phyloP scores from a whole-genome alignment of 352 stramenopile genomes.

The Pythium vanterpoolii region DNA sequence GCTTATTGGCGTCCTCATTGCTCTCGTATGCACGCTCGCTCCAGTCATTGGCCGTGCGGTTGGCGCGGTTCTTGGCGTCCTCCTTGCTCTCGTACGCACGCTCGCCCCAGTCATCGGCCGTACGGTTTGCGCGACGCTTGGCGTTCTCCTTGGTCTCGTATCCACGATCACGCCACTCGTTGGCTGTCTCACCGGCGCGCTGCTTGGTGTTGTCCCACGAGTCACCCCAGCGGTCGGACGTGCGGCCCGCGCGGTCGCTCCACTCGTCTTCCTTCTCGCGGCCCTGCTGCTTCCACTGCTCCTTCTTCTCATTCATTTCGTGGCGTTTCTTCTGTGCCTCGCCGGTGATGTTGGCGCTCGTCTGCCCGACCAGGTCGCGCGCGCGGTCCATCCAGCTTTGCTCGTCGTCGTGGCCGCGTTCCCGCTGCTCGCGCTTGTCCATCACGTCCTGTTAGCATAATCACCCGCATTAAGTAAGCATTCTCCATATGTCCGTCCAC shows the following conservation, averaged over 20 bases:
- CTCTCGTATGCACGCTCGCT: conserved; percentile 31
- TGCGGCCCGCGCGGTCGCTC: conserved; percentile 7
- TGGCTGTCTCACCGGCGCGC: conserved; percentile 19
- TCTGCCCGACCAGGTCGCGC: conserved; percentile 8
- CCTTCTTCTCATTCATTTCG: conserved; percentile 30
- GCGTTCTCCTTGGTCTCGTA: conserved; percentile 32
- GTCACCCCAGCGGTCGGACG: conserved; percentile 18
- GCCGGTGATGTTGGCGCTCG: conserved; percentile 15
- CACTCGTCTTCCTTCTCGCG: conserved; percentile 30
- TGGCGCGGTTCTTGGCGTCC: conserved; percentile 31
- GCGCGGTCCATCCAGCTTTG: conserved; percentile 57
- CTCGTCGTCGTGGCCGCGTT: conserved; percentile 22
- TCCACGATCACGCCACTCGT: conserved; percentile 29
- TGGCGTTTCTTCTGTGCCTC: conserved; percentile 24
- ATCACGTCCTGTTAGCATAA: conserved; percentile 36
- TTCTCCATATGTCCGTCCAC: not conserved
- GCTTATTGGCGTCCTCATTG: conserved; percentile 31
- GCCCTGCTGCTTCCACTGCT: conserved; percentile 29
- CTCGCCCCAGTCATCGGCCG: conserved; percentile 26
- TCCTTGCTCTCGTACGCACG: conserved; percentile 28
- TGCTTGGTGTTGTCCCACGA: no score
- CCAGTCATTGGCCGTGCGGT: conserved; percentile 21
- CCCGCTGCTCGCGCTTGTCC: conserved; percentile 29
- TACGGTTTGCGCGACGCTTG: conserved; percentile 29
- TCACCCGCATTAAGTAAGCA: not conserved